phyloP scores from a whole-genome alignment of 2,329 filamentous ascomycete species.

The Aureobasidium sp. region DNA sequence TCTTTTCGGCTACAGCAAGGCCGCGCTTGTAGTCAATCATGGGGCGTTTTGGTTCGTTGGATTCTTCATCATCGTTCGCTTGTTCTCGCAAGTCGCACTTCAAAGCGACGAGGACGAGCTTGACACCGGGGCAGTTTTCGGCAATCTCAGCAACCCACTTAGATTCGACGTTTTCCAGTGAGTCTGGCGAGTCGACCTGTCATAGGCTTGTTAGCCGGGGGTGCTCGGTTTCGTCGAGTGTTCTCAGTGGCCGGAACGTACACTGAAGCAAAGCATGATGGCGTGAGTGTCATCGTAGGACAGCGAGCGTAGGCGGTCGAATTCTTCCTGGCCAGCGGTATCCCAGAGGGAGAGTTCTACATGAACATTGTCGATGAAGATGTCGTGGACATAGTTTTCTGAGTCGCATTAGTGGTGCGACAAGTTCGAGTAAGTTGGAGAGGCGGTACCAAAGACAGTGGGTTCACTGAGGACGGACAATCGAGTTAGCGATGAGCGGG shows the following conservation, averaged over 20 bases:
- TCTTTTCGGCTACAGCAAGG: slow-evolving; percentile 81
- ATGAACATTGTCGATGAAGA: slow-evolving; percentile 95
- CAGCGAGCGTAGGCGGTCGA: slow-evolving; percentile 87
- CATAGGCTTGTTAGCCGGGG: not conserved
- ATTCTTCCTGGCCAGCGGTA: slow-evolving; percentile 97
- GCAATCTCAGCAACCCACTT: slow-evolving; percentile 99
- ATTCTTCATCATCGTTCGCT: slow-evolving; percentile 57
- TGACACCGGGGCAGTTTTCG: slow-evolving; percentile 93
- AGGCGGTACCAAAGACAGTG: slow-evolving; percentile 67
- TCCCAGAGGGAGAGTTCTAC: slow-evolving; percentile 98
- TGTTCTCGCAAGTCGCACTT: slow-evolving; percentile 93
- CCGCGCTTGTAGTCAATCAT: slow-evolving; percentile 89
- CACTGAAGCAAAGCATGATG: slow-evolving; percentile 98
- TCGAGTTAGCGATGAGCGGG: slow-evolving; percentile 15
- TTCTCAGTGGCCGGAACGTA: slow-evolving; percentile 28
- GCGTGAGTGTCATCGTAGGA: slow-evolving; percentile 98
- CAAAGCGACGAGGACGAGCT: slow-evolving; percentile 87
- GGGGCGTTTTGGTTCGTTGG: slow-evolving; percentile 46
- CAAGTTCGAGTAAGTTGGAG: not conserved
- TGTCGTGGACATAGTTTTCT: slow-evolving; percentile 99
- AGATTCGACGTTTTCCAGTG: slow-evolving; percentile 94
- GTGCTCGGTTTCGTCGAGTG: not conserved
- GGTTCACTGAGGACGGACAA: slow-evolving; percentile 57
- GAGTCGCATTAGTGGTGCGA: slow-evolving; percentile 9
- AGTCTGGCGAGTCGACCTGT: slow-evolving; percentile 84